Evolutionary conservation across 2,329 filamentous ascomycete genomes (phyloP).

Genomic region (Monilinia fructicola): DNA sequence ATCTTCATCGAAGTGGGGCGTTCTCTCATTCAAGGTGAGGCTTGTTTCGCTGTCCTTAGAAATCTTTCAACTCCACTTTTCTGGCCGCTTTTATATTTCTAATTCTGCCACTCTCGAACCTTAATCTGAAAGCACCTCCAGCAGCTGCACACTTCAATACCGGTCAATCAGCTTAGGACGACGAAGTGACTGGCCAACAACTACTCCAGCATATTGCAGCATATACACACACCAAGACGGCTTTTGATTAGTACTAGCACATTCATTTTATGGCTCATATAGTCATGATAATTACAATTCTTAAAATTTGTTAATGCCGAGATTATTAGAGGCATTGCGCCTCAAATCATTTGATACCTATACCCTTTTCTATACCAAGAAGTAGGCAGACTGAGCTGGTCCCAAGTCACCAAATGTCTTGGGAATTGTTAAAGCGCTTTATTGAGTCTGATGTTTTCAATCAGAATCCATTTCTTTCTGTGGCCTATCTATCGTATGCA

Average conservation of each 20-base stretch:
- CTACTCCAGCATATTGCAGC: neutral
- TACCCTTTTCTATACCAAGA: conserved; percentile 26
- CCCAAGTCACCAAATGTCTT: conserved; percentile 57
- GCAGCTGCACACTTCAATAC: conserved; percentile 11
- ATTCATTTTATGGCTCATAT: conserved; percentile 27
- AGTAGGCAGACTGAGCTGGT: conserved; percentile 21
- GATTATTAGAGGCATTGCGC: conserved; percentile 40
- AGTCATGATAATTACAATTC: conserved; percentile 31
- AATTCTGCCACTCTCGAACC: conserved; percentile 12
- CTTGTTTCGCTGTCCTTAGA: conserved; percentile 3
- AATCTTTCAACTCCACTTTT: conserved; percentile 13
- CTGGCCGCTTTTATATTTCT: conserved; percentile 21
- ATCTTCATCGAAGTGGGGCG: neutral
- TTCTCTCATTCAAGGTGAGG: conserved; percentile 3
- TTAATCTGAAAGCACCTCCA: conserved; percentile 11
- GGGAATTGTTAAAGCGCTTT: conserved; percentile 87
- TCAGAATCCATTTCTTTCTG: conserved; percentile 82
- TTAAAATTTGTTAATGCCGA: conserved; percentile 39
- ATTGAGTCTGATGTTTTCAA: conserved; percentile 94
- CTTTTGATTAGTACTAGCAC: neutral
- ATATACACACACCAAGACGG: neutral
- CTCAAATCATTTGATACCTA: conserved; percentile 31
- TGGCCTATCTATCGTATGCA: conserved; percentile 78
- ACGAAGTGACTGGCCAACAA: conserved; percentile 6
- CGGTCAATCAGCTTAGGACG: conserved; percentile 12